Evolutionary conservation across 2,329 filamentous ascomycete genomes (phyloP), one percentile per base, ranked within the genome.

Genomic region (Monosporascus ibericus): DNA sequence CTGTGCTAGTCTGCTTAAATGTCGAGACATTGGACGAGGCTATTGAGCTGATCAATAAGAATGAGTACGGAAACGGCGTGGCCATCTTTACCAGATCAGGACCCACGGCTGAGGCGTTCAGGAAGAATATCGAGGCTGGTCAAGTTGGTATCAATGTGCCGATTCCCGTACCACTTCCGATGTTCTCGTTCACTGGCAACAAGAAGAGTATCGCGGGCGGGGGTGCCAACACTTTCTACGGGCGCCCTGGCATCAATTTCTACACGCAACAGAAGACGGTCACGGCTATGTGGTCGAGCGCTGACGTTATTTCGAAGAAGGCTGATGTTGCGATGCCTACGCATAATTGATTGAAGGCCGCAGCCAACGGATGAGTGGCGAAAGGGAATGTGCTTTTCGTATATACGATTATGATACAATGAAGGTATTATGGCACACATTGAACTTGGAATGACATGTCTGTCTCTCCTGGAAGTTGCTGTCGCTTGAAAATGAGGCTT

Each of bases 251-350:
- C 24, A 73, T 99, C 68, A 86, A 88, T 68, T 99, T 99, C 69
- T 97, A 95, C 73, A 99, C 94, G 3, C 94, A 97, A 75, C 82
- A 88, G 67, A 97, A 99, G 88, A 99, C 94, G 3, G 94, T 99
- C 48, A 99, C 94, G 50, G 87, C 90, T 60, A 74, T 95, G 68
- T 99, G 94, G 94, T 84, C 84, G 65, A 84, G 81, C 55, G 85
- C 92, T 65, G 92, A 96, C 74, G 92, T 90, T 1, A 81, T 94
- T 48, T 86, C 84, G 51, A 88, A 85, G 60, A 92, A 92, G 80
- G 92, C 92, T 17, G 84, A 86, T 64, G 90, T 95, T 11, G 81
- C 88, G 56, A 97, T 97, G 92, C 92, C 92, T 20, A 81, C 76
- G 24, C 72, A 74, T 38, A 70, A 61, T 44, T 75, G 51, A 49